Percentiles rank a stretch among this genome's conserved stretches.
Conservation (phyloP, 768 basidiomycete species). For the Mycena maculata region DNA sequence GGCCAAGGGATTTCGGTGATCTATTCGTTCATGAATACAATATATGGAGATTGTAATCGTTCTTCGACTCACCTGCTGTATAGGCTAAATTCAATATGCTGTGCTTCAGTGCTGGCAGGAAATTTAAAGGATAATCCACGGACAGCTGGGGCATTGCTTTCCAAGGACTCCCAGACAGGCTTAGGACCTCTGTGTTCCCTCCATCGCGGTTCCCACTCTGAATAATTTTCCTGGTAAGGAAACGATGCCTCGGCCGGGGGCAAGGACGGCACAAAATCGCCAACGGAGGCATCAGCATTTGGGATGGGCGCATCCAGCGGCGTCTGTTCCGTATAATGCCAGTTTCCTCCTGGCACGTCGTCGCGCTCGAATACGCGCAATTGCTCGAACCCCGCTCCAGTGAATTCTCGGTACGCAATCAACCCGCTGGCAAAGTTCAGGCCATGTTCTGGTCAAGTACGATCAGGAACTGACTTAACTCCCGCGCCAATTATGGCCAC, state of each 20-base stretch:
- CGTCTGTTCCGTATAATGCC: conserved; percentile 55
- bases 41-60: background rate
- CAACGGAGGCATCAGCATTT: conserved; percentile 44
- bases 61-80: conserved; percentile 29
- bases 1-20: conserved; percentile 49
- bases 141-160: conserved; percentile 38
- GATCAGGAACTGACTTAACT: conserved; percentile 45
- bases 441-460: background rate
- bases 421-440: conserved; percentile 44
- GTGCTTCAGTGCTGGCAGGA: background rate
- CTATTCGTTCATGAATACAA: conserved; percentile 42
- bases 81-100: conserved; percentile 22
- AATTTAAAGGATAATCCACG: background rate
- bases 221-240: conserved; percentile 38
- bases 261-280: conserved; percentile 50
- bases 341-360: conserved; percentile 52
- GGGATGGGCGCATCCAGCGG: conserved; percentile 51
- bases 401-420: conserved; percentile 50
- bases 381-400: conserved; percentile 45
- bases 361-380: conserved; percentile 44
- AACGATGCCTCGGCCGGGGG: conserved; percentile 46
- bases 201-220: conserved; percentile 26
- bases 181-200: conserved; percentile 21
- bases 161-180: conserved; percentile 36
- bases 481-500: conserved; percentile 57